These are phyloP conservation scores for Cytospora piceicola DNA, from an alignment of 2,329 filamentous ascomycete species.

Conservation along the genomic window DNA sequence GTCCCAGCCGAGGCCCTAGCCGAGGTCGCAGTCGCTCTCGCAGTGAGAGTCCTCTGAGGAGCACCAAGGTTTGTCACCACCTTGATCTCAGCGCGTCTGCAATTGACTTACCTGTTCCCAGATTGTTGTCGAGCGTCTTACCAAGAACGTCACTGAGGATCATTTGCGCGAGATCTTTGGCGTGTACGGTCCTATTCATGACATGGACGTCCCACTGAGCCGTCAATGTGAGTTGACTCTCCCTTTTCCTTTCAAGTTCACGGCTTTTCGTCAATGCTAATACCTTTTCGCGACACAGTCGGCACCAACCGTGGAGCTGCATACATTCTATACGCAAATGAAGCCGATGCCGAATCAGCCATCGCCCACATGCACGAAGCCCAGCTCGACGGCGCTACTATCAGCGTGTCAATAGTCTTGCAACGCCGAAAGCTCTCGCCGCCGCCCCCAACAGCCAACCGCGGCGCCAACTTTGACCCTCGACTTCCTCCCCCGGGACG, in stretches of 20 bases:
- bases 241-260: constrained; percentile 8
- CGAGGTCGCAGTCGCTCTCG: constrained; percentile 40
- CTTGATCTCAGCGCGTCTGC: constrained; percentile 21
- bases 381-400: constrained; percentile 81
- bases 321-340: constrained; percentile 82
- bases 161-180: constrained; percentile 94
- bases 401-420: constrained; percentile 87
- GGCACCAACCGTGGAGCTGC: constrained; percentile 92
- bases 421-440: constrained; percentile 82
- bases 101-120: constrained; percentile 43
- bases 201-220: constrained; percentile 89
- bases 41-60: constrained; percentile 46
- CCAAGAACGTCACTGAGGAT: constrained; percentile 88
- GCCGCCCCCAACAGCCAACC: constrained; percentile 72
- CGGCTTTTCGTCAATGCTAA: constrained; percentile 4
- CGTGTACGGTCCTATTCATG: constrained; percentile 81
- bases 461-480: constrained; percentile 63
- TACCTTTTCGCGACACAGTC: constrained; percentile 26
- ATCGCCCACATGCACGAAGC: constrained; percentile 98
- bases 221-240: constrained; percentile 67
- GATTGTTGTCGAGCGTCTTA: constrained; percentile 95
- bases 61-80: constrained; percentile 54
- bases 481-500: constrained; percentile 48
- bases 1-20: constrained; percentile 42
- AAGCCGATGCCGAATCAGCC: constrained; percentile 81